Base-by-base conservation (phyloP, 768 basidiomycete genomes). In the Russula brevipes region DNA sequence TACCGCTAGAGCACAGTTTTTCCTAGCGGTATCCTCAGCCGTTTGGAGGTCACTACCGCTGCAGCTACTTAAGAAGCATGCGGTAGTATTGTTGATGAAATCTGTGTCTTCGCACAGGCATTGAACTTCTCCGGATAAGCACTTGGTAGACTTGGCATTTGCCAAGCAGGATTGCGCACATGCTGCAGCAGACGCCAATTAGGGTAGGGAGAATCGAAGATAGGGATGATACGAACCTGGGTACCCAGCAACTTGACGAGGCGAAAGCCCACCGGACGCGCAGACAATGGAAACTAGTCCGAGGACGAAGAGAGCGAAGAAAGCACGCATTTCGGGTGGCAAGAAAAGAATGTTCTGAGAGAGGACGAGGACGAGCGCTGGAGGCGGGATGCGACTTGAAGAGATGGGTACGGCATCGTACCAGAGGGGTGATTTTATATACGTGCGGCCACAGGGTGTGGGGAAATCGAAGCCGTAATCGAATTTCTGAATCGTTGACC, bases 21-120 rank as follows among this genome's bases (percentile, higher is more conserved):
- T 52, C 53, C 77, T 72, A 6, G 85, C 79, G 57, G 70, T 72
- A 0, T 59, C 19, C 55, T 80, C 70, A n/a, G 86, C 82, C 12
- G 55, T 67, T 31, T 66, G 38, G 60, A 85, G 76, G 69, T 87
- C 84, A 11, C 41, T 44, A 52, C 78, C 80, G 0, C 66, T 63
- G 76, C 87, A 88, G n/a, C 73, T 66, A 4, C 54, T 42, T 54
- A 71, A 24, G 64, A 87, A 80, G 73, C 87, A 88, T 0, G 68
- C 1, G 42, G 82, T 81, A 52, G 79, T 78, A 57, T 71, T 70
- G 44, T 60, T 53, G 63, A 87, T 67, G 69, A 86, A 88, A 1
- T 60, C n/a, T 19, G 67, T 0, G 70, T 74, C 76, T 5, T 74
- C 73, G 79, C 87, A 89, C 36, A 87, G 74, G 68, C 89, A 91